Base-by-base conservation (phyloP, 768 basidiomycete species). In the Favolaschia claudopus region DNA sequence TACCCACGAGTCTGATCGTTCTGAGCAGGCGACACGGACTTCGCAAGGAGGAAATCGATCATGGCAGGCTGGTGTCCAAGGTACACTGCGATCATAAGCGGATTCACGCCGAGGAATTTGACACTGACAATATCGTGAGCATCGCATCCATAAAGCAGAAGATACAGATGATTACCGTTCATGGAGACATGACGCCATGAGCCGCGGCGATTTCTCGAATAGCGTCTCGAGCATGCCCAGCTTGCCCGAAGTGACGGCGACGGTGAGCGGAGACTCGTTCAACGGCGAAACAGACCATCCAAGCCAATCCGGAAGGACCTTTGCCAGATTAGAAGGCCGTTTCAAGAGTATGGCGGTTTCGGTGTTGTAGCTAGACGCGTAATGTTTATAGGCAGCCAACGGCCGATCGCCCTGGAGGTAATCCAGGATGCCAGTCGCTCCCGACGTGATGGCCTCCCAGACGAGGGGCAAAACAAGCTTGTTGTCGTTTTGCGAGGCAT, bases 181-280 rank as follows among this genome's bases (percentile, higher is more conserved):
- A 31, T 82, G 76, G 14, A 87, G 68, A 7, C 76, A 71, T 31
- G 70, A 66, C 27, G 72, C 68, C 70, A 84, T 77, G 9, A 85
- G 54, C 24, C 71, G 71, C 1, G 83, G 77, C 14, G 74, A 68
- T 37, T 80, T 72, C n/a, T 70, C 63, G 48, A 81, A 79, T n/a
- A 87, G 62, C 7, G 73, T 62, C 67, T 85, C 81, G 38, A 86
- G 63, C 1, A 73, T 64, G 1, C 79, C 78, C 7, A 82, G 25
- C 13, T 77, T 69, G 15, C 70, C 55, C 6, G 70, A 66, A 5
- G 79, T 40, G 42, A 85, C 71, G 0, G 83, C 82, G 2, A 79
- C 79, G 7, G 76, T 76, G 8, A 87, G 68, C 0, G 83, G 82
- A 1, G 83, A 83, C 64, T 88, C 87, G 50, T 84, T 83, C 13